These are phyloP conservation scores for Nitzschia sp. DNA, from an alignment of 108 stramenopile species.

Conservation along the genomic window DNA sequence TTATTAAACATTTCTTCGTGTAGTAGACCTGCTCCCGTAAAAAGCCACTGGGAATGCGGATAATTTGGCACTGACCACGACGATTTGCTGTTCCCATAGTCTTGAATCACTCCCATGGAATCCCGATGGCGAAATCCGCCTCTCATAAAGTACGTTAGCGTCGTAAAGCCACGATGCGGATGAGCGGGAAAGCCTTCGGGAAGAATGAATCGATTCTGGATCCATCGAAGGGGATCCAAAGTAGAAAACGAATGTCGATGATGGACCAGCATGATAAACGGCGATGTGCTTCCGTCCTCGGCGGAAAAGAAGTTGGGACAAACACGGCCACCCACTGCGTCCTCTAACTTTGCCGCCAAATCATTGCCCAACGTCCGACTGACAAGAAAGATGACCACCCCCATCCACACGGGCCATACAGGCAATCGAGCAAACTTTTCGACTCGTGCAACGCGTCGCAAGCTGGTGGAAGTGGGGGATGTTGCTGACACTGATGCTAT, in stretches of 20 bases:
- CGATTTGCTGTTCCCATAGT: conserved; percentile 60
- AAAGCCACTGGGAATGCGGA: conserved; percentile 77
- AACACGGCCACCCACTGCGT: conserved; percentile 66
- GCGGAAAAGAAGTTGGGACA: conserved; percentile 75
- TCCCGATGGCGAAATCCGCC: conserved; percentile 89
- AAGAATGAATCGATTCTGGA: conserved; percentile 56
- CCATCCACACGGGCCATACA: conserved; percentile 81
- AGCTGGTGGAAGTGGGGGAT: neutral
- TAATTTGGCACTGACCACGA: conserved; percentile 13
- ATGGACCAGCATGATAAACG: conserved; percentile 86
- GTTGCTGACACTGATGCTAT: neutral
- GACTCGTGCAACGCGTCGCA: conserved; percentile 34
- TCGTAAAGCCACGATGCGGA: conserved; percentile 87
- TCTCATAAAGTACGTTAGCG: conserved; percentile 73
- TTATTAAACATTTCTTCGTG: conserved; percentile 89
- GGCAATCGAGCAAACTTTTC: conserved; percentile 72
- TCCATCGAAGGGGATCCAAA: conserved; percentile 68
- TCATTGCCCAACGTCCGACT: conserved; percentile 53
- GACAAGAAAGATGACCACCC: conserved; percentile 64
- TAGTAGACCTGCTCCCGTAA: conserved; percentile 77
- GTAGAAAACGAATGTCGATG: conserved; percentile 78
- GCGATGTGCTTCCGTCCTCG: conserved; percentile 48
- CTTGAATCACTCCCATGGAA: conserved; percentile 65
- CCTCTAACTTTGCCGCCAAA: conserved; percentile 53
- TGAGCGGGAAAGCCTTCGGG: conserved; percentile 90